Evolutionary conservation across 106 monocot species (phyloP).

Genomic region (Iris macrosiphon): DNA sequence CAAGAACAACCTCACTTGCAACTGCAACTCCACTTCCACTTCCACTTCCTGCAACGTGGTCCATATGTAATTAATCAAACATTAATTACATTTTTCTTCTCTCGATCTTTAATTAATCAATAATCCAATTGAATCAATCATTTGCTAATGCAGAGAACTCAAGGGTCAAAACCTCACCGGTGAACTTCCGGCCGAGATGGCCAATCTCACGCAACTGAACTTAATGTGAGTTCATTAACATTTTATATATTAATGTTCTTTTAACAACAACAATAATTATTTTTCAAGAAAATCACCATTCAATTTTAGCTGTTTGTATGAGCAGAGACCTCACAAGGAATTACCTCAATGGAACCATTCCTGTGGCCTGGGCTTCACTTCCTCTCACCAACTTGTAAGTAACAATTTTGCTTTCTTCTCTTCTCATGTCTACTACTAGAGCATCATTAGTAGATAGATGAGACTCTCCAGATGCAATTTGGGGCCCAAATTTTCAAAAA

Average conservation of each 20-base stretch:
- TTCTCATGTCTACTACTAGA: too few species aligned
- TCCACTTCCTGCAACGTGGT: constrained; percentile 23
- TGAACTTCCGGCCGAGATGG: constrained; percentile 29
- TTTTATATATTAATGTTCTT: background rate
- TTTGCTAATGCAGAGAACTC: constrained; percentile 11
- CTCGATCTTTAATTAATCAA: background rate
- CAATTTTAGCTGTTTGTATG: background rate
- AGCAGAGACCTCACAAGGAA: constrained; percentile 39
- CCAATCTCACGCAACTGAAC: constrained; percentile 16
- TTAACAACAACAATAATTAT: background rate
- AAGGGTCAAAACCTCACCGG: constrained; percentile 39
- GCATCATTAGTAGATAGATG: too few species aligned
- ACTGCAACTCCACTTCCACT: constrained; percentile 19
- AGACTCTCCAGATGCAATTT: too few species aligned
- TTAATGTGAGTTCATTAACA: background rate
- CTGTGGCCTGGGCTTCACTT: constrained; percentile 38
- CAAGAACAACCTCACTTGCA: constrained; percentile 22
- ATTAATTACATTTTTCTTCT: constrained; percentile 5
- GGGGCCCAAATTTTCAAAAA: too few species aligned
- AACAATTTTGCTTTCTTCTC: background rate
- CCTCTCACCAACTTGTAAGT: constrained; percentile 30
- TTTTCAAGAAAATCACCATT: too few species aligned
- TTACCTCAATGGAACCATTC: constrained; percentile 44
- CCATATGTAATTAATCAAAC: constrained; percentile 17
- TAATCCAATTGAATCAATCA: background rate